These are phyloP conservation scores for Parathielavia hyrcaniae DNA, from an alignment of 495 filamentous ascomycete genomes.

Conservation along the genomic window DNA sequence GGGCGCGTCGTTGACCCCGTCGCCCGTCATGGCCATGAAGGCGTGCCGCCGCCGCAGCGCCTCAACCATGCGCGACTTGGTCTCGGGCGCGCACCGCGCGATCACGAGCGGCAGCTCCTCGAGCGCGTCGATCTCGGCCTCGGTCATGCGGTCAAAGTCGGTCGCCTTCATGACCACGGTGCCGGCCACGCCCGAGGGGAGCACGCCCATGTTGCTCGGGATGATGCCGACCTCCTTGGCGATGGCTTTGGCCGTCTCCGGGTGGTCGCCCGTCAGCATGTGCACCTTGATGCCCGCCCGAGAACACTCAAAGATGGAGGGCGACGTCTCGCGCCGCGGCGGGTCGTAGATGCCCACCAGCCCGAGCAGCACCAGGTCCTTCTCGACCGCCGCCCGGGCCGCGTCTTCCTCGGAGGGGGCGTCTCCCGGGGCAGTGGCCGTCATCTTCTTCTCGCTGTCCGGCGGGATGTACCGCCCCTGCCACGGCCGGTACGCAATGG, in stretches of 20 bases:
- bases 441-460: background rate
- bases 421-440: background rate
- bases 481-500: slow-evolving; percentile 54
- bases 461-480: slow-evolving; percentile 21
- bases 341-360: slow-evolving; percentile 72
- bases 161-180: slow-evolving; percentile 57
- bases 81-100: slow-evolving; percentile 59
- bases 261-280: slow-evolving; percentile 78
- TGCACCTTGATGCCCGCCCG: slow-evolving; percentile 68
- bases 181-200: slow-evolving; percentile 49
- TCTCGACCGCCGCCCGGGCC: slow-evolving; percentile 47
- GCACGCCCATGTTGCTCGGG: slow-evolving; percentile 48
- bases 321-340: slow-evolving; percentile 61
- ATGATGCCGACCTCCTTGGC: slow-evolving; percentile 71
- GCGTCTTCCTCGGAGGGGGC: slow-evolving; percentile 22
- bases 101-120: slow-evolving; percentile 58
- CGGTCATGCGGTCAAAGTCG: slow-evolving; percentile 56
- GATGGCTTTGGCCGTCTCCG: slow-evolving; percentile 67
- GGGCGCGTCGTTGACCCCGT: slow-evolving; percentile 83
- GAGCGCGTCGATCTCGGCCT: slow-evolving; percentile 53
- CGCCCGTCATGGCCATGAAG: slow-evolving; percentile 62
- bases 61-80: slow-evolving; percentile 64
- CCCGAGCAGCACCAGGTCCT: slow-evolving; percentile 56
- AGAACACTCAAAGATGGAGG: slow-evolving; percentile 58
- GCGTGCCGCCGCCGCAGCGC: slow-evolving; percentile 56